Percentiles rank a stretch among this genome's conserved stretches.
Conservation (phyloP, 225 moss, liverwort and hornwort species). For the Asterella californica region DNA sequence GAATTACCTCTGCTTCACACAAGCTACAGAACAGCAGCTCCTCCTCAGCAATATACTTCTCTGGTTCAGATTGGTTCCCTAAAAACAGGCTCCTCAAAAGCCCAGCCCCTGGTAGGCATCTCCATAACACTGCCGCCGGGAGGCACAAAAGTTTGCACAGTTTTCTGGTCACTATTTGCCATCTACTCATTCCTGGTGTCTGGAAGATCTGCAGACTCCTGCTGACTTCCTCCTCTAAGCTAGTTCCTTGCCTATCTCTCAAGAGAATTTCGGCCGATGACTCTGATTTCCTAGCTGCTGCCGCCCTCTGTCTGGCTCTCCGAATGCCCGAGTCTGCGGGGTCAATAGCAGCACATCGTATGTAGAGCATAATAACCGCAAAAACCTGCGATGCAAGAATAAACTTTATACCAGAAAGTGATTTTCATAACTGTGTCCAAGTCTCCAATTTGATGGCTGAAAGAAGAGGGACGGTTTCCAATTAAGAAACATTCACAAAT, state of each 20-base stretch:
- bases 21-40: slow-evolving; percentile 77
- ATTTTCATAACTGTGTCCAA: too few relatives aligned
- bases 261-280: slow-evolving; percentile 38
- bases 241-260: slow-evolving; percentile 21
- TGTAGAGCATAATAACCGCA: slow-evolving; percentile 67
- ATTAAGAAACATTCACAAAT: neutral
- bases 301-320: slow-evolving; percentile 31
- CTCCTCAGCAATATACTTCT: slow-evolving; percentile 56
- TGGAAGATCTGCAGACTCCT: slow-evolving; percentile 28
- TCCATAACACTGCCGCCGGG: slow-evolving; percentile 30
- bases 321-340: slow-evolving; percentile 80
- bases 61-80: slow-evolving; percentile 54
- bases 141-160: slow-evolving; percentile 21
- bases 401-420: neutral
- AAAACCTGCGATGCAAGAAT: slow-evolving; percentile 45
- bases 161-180: slow-evolving; percentile 19
- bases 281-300: slow-evolving; percentile 36
- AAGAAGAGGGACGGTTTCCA: neutral
- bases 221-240: slow-evolving; percentile 31
- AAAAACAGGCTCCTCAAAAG: slow-evolving; percentile 47
- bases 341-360: slow-evolving; percentile 79
- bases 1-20: slow-evolving; percentile 79
- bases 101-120: slow-evolving; percentile 51
- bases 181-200: slow-evolving; percentile 19
- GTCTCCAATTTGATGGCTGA: neutral